These are phyloP conservation scores for Trichophyton schoenleinii DNA, from an alignment of 2,329 filamentous ascomycete species.

Conservation along the genomic window DNA sequence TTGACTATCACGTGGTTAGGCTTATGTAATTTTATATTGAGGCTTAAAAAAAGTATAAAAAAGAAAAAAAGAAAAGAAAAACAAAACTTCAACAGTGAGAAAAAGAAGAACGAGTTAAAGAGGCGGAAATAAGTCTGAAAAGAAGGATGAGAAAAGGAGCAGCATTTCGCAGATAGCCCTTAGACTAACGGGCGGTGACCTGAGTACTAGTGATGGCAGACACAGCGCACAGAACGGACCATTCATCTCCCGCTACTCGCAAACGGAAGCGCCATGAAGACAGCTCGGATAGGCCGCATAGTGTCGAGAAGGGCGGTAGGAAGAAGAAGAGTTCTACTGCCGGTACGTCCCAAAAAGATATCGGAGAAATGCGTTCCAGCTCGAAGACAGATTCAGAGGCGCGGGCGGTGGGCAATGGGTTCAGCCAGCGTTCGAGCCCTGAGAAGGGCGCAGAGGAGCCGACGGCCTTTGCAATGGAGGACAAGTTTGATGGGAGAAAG, in stretches of 20 bases:
- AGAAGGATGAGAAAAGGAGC: not conserved
- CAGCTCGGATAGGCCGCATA: constrained; percentile 9
- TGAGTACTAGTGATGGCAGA: constrained; percentile 30
- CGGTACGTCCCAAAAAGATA: not conserved
- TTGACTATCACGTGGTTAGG: not conserved
- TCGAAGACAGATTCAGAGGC: not conserved
- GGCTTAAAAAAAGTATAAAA: not conserved
- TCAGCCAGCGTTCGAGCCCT: not conserved
- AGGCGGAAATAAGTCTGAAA: not conserved
- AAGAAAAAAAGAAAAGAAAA: not conserved
- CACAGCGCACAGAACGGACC: constrained; percentile 14
- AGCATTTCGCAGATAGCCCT: not conserved
- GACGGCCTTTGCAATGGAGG: not conserved
- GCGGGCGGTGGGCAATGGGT: not conserved
- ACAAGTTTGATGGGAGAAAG: not conserved
- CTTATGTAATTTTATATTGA: not conserved
- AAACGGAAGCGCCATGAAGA: constrained; percentile 5
- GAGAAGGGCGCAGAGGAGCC: not conserved
- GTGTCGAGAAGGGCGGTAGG: constrained; percentile 11
- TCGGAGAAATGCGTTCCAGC: not conserved
- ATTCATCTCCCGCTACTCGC: not conserved
- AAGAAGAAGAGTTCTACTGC: constrained; percentile 8
- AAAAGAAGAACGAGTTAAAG: not conserved
- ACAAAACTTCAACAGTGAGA: not conserved
- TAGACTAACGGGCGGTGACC: not conserved